Conservation (phyloP, 768 basidiomycete genomes). For the Flagelloscypha sp. region DNA sequence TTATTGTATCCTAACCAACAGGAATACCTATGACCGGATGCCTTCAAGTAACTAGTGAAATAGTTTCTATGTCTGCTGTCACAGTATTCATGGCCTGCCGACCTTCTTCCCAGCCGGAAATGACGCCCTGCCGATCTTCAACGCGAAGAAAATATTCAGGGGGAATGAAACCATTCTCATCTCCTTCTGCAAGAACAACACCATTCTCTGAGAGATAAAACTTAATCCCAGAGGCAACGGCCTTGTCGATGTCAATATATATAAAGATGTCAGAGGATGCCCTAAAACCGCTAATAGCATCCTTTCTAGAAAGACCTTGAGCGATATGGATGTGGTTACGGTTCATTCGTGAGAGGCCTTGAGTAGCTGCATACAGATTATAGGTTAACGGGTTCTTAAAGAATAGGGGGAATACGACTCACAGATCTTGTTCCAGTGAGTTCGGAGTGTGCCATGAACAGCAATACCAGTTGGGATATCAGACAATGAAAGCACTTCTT, state of each 20-base stretch:
- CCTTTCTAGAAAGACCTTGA: constrained; percentile 57
- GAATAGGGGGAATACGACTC: constrained; percentile 9
- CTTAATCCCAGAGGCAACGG: constrained; percentile 56
- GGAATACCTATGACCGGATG: too few species aligned
- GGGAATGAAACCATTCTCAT: constrained; percentile 50
- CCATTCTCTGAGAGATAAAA: constrained; percentile 83
- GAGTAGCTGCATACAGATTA: constrained; percentile 43
- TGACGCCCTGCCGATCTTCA: constrained; percentile 37
- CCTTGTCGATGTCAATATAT: constrained; percentile 68
- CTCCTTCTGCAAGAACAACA: constrained; percentile 80
- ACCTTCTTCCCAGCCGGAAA: too few species aligned
- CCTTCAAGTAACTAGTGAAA: too few species aligned
- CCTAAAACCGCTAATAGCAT: constrained; percentile 81
- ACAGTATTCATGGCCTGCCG: too few species aligned
- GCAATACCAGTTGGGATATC: constrained; percentile 67
- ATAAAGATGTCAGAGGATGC: constrained; percentile 70
- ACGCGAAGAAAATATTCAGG: constrained; percentile 66
- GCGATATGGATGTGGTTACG: constrained; percentile 93
- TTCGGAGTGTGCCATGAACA: constrained; percentile 70
- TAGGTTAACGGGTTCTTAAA: constrained; percentile 3
- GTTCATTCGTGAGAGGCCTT: constrained; percentile 77
- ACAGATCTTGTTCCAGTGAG: constrained; percentile 72
- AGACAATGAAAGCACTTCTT: constrained; percentile 41
- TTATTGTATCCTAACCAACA: too few species aligned
- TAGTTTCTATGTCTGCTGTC: too few species aligned